Percentiles rank a stretch among this genome's conserved stretches.
These are phyloP conservation scores for Nakaseomyces uthaithaninus DNA, from an alignment of 1,139 yeast species.

Conservation along the genomic window DNA sequence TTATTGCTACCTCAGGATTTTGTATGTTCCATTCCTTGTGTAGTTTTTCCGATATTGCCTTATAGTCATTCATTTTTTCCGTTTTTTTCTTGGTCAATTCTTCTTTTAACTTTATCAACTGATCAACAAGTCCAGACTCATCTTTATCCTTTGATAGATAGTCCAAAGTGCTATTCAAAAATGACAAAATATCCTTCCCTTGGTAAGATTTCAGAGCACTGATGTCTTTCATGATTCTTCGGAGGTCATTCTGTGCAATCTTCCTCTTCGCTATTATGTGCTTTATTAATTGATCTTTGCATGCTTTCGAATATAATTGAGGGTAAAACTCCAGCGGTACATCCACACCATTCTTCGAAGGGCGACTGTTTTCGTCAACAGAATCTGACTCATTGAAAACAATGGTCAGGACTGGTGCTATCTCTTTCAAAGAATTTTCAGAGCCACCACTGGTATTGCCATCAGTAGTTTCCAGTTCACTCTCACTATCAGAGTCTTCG, in stretches of 20 bases:
- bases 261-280: slow-evolving; percentile 22
- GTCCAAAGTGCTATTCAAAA: slow-evolving; percentile 25
- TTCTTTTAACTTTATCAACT: slow-evolving; percentile 16
- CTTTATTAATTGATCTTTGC: slow-evolving; percentile 24
- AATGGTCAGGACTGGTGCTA: slow-evolving; percentile 28
- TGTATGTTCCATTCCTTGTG: slow-evolving; percentile 27
- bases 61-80: slow-evolving; percentile 21
- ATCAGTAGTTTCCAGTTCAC: slow-evolving; percentile 8
- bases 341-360: slow-evolving; percentile 24
- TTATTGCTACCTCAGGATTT: slow-evolving; percentile 23
- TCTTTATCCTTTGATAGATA: slow-evolving; percentile 18
- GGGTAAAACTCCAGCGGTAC: slow-evolving; percentile 30
- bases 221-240: slow-evolving; percentile 17
- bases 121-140: slow-evolving; percentile 9
- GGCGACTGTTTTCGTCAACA: slow-evolving; percentile 15
- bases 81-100: slow-evolving; percentile 17
- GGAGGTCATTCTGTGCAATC: slow-evolving; percentile 18
- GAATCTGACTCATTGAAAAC: slow-evolving; percentile 29
- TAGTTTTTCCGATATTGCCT: slow-evolving; percentile 20
- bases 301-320: slow-evolving; percentile 25
- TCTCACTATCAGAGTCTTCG: slow-evolving; percentile 12
- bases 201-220: slow-evolving; percentile 26
- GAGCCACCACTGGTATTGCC: slow-evolving; percentile 7
- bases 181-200: slow-evolving; percentile 26
- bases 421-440: slow-evolving; percentile 22